Percentiles rank a stretch among this genome's conserved stretches.
phyloP scores from a whole-genome alignment of 2,329 filamentous ascomycete species.

The Thielaviopsis ethacetica region DNA sequence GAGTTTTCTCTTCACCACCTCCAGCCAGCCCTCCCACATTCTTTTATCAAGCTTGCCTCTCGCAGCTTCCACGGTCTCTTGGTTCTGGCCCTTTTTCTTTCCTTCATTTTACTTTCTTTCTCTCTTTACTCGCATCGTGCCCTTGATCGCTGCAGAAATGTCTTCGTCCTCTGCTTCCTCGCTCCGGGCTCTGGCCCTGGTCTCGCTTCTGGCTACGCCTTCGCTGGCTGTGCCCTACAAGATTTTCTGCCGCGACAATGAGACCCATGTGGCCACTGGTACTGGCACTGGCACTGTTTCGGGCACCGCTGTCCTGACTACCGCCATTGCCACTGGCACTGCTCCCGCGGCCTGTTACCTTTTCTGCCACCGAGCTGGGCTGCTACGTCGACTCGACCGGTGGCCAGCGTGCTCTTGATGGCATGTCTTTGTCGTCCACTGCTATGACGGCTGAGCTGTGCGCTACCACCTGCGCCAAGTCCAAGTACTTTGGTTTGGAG shows the following conservation, averaged over 20 bases:
- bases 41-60: background rate
- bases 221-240: background rate
- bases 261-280: slow-evolving; percentile 2
- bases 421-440: slow-evolving; percentile 24
- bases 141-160: background rate
- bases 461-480: slow-evolving; percentile 28
- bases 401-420: slow-evolving; percentile 26
- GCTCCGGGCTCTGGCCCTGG: background rate
- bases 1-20: background rate
- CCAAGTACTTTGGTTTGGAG: slow-evolving; percentile 32
- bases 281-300: background rate
- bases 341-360: background rate
- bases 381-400: slow-evolving; percentile 10
- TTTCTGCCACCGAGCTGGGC: background rate
- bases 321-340: background rate
- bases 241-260: background rate
- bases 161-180: background rate
- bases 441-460: slow-evolving; percentile 33
- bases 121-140: no score
- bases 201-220: background rate
- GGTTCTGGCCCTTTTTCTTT: background rate
- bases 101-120: no score
- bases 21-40: background rate
- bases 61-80: background rate
- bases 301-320: background rate